phyloP scores from a whole-genome alignment of 805 yeast genomes.

The Starmerella vaccinii region DNA sequence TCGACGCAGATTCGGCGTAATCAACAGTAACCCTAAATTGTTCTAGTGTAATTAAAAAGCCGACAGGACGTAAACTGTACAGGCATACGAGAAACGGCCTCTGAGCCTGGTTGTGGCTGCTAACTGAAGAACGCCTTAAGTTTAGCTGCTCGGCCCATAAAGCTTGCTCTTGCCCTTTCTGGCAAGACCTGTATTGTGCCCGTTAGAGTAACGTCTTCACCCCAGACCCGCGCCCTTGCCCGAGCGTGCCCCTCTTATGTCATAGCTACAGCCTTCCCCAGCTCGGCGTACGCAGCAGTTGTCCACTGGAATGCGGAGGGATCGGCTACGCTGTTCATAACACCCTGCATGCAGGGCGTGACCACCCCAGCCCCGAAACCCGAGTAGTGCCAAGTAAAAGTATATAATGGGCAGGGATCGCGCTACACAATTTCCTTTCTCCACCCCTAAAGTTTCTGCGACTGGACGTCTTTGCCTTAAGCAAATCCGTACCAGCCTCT shows the following conservation, averaged over 20 bases:
- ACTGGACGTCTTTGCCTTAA: slow-evolving; percentile 5
- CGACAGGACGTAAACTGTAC: not conserved
- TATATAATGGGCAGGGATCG: not conserved
- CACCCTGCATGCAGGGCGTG: not conserved
- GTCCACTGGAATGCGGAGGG: not conserved
- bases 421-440: not conserved
- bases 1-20: not conserved
- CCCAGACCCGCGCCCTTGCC: not conserved
- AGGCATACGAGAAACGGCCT: no score
- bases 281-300: not conserved
- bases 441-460: slow-evolving; percentile 1
- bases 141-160: no score
- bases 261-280: not conserved
- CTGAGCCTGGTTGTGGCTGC: no score
- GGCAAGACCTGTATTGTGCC: no score
- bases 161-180: no score
- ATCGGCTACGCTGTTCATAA: not conserved
- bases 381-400: not conserved
- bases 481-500: slow-evolving; percentile 13
- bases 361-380: not conserved
- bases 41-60: not conserved
- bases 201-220: not conserved
- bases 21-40: not conserved
- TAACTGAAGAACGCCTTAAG: no score
- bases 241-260: not conserved